These are phyloP conservation scores for Arthromyces matolae DNA, from an alignment of 768 basidiomycete species.

Conservation along the genomic window DNA sequence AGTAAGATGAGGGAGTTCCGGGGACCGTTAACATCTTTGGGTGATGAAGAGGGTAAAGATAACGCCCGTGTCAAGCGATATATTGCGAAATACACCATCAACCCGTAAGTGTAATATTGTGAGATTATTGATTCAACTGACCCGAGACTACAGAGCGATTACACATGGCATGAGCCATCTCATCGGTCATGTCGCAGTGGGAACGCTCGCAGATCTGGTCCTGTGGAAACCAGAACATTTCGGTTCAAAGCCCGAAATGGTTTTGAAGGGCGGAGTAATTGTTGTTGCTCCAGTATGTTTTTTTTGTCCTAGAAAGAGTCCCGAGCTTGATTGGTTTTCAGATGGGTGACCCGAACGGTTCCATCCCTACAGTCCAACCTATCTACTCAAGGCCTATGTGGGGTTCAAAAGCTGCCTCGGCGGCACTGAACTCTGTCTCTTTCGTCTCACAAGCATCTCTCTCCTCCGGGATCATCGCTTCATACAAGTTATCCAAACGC, in stretches of 20 bases:
- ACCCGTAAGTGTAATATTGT: conserved; percentile 55
- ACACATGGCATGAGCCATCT: conserved; percentile 88
- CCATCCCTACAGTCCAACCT: conserved; percentile 95
- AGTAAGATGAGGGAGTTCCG: conserved; percentile 84
- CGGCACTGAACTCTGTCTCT: conserved; percentile 77
- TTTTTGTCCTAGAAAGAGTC: neutral
- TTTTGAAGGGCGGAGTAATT: conserved; percentile 93
- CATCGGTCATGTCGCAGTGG: conserved; percentile 79
- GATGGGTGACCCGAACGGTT: conserved; percentile 97
- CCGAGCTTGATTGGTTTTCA: conserved; percentile 25
- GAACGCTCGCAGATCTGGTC: conserved; percentile 89
- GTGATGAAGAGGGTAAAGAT: conserved; percentile 68
- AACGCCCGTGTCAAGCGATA: conserved; percentile 94
- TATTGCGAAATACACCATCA: conserved; percentile 94
- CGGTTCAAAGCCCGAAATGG: conserved; percentile 89
- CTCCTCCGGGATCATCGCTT: conserved; percentile 49
- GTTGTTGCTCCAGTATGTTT: conserved; percentile 76
- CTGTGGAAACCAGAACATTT: conserved; percentile 95
- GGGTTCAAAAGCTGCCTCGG: conserved; percentile 75
- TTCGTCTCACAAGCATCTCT: conserved; percentile 84
- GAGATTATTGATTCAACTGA: neutral
- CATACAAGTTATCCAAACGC: conserved; percentile 70
- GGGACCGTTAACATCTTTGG: conserved; percentile 68
- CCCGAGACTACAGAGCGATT: conserved; percentile 60
- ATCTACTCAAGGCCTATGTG: conserved; percentile 89